Evolutionary conservation across 495 filamentous ascomycete species (phyloP).

Genomic region (Aspergillus ostianus): DNA sequence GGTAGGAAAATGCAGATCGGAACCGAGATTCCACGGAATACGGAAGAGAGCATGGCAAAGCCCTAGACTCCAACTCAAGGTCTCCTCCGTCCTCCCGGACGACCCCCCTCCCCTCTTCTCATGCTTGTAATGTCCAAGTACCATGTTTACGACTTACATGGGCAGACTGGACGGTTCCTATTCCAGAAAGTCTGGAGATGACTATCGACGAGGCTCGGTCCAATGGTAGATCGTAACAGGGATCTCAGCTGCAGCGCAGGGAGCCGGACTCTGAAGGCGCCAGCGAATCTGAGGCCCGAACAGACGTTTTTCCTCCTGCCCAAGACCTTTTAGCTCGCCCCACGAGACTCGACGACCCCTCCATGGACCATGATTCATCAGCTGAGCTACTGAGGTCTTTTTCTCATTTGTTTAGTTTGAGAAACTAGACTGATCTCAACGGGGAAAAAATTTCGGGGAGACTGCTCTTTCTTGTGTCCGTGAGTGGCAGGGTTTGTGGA

Average conservation of each 20-base stretch:
- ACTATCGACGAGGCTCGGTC: constrained; percentile 26
- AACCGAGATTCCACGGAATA: constrained; percentile 4
- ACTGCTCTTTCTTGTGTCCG: not conserved
- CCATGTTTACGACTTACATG: constrained; percentile 16
- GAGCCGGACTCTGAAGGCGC: constrained; percentile 23
- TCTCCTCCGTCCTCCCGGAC: not conserved
- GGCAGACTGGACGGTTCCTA: constrained; percentile 16
- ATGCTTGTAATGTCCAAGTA: constrained; percentile 17
- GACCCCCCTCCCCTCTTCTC: not conserved
- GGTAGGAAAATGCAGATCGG: constrained; percentile 10
- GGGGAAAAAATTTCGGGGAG: not conserved
- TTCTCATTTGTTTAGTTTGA: constrained; percentile 1
- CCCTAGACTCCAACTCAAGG: not conserved
- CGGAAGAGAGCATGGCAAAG: not conserved
- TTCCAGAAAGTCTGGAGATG: constrained; percentile 29
- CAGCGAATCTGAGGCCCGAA: constrained; percentile 34
- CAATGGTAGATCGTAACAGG: constrained; percentile 39
- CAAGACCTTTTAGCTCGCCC: constrained; percentile 27
- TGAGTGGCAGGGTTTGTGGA: not conserved
- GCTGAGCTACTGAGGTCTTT: constrained; percentile 17
- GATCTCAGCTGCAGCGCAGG: constrained; percentile 30
- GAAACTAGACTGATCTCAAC: constrained; percentile 4
- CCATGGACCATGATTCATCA: constrained; percentile 16
- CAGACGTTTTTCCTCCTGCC: constrained; percentile 19
- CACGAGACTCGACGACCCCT: constrained; percentile 17